These are phyloP conservation scores for Alternaria metachromatica DNA, from an alignment of 2,329 filamentous ascomycete species.

Conservation along the genomic window DNA sequence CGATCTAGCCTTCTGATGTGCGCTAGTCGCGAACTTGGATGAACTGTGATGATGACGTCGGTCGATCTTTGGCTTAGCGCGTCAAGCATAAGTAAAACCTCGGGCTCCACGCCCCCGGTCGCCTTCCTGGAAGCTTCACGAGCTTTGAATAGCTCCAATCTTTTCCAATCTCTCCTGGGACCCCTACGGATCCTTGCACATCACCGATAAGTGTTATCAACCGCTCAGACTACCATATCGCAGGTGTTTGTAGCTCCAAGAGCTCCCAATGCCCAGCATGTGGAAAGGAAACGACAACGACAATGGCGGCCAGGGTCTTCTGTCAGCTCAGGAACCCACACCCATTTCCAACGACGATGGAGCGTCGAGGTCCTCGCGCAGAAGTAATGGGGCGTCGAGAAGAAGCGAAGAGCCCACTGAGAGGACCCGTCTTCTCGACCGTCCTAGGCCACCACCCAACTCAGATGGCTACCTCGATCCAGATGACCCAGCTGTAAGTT, in stretches of 20 bases:
- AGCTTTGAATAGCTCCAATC: slow-evolving; percentile 14
- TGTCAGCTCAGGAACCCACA: slow-evolving; percentile 25
- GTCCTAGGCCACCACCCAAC: slow-evolving; percentile 62
- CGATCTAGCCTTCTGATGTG: slow-evolving; percentile 18
- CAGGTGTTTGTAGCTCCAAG: slow-evolving; percentile 21
- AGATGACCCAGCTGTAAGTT: slow-evolving; percentile 79
- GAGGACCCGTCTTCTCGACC: slow-evolving; percentile 70
- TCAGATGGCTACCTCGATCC: slow-evolving; percentile 74
- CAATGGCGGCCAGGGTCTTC: slow-evolving; percentile 47
- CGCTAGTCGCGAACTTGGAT: slow-evolving; percentile 9
- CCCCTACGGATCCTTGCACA: neutral
- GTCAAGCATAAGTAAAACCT: slow-evolving; percentile 21
- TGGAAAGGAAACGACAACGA: slow-evolving; percentile 56
- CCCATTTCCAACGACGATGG: slow-evolving; percentile 30
- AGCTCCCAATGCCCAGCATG: slow-evolving; percentile 51
- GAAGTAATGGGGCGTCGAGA: slow-evolving; percentile 37
- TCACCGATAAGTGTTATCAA: neutral
- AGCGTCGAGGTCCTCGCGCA: slow-evolving; percentile 35
- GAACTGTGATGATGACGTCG: slow-evolving; percentile 22
- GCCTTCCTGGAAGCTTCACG: neutral
- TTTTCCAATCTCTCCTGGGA: neutral
- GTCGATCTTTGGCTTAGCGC: slow-evolving; percentile 25
- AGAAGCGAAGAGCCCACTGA: slow-evolving; percentile 60
- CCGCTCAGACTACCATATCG: neutral
- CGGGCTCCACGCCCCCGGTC: slow-evolving; percentile 8